phyloP scores from a whole-genome alignment of 257 asterid genomes.

The Salvia splendens region DNA sequence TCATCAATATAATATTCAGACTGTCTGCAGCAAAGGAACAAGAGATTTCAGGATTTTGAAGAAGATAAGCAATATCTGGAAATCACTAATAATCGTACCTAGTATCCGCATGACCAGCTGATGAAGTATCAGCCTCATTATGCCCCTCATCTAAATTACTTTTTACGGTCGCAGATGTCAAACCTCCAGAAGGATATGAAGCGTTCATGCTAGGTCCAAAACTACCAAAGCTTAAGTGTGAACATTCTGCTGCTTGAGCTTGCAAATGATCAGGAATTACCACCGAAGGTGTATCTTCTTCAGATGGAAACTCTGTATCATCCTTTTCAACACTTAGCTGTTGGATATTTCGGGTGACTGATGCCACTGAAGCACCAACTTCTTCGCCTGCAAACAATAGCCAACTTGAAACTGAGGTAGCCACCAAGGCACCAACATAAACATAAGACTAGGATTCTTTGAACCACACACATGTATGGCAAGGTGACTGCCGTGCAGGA shows the following conservation, averaged over 20 bases:
- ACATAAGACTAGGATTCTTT: slow-evolving; percentile 5
- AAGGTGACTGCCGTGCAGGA: neutral
- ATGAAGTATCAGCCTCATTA: slow-evolving; percentile 46
- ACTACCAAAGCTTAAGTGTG: slow-evolving; percentile 94
- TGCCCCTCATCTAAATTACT: slow-evolving; percentile 51
- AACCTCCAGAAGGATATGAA: slow-evolving; percentile 46
- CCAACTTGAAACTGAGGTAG: slow-evolving; percentile 12
- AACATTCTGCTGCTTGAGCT: slow-evolving; percentile 72
- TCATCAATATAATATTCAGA: slow-evolving; percentile 65
- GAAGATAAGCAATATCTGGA: slow-evolving; percentile 15
- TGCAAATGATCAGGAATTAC: slow-evolving; percentile 84
- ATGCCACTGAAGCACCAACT: slow-evolving; percentile 46
- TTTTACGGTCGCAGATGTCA: slow-evolving; percentile 48
- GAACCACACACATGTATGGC: neutral
- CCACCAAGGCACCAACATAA: slow-evolving; percentile 13
- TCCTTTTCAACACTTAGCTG: slow-evolving; percentile 56
- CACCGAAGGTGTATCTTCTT: slow-evolving; percentile 59
- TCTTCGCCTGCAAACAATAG: slow-evolving; percentile 58
- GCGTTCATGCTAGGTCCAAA: slow-evolving; percentile 53
- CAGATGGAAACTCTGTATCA: slow-evolving; percentile 46
- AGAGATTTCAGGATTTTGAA: slow-evolving; percentile 15
- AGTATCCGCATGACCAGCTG: slow-evolving; percentile 50
- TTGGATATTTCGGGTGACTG: slow-evolving; percentile 60
- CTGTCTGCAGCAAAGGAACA: slow-evolving; percentile 51
- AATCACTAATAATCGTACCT: slow-evolving; percentile 48